Evolutionary conservation across 441 rosid genomes (phyloP), one percentile per base, ranked within the genome.

Genomic region (Euphorbia schlechtendalii): DNA sequence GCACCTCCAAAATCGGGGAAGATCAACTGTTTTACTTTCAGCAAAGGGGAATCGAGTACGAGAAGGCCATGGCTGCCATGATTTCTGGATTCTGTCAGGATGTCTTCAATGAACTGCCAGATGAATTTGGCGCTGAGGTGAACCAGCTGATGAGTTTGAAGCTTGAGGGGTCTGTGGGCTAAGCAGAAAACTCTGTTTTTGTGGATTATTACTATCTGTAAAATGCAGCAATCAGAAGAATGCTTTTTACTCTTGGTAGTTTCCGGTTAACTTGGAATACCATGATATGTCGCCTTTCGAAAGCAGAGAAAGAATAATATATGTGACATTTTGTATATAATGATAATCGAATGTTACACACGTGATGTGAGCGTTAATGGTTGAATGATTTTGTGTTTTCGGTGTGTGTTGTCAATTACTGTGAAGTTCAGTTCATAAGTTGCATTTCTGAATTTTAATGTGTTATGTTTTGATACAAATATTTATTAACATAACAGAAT

Each of bases 31-130:
- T 94, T 81, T 94, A 88, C 86, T 94, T 94, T 71, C 99, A 89
- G 74, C 99, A 94, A 63, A 87, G 97, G 73, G 96, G 97, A 34
- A 81, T 94, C 0, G 97, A 89, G 74, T 86, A 84, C 0, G 96
- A 94, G 88, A 94, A 78, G 73, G 99, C 97, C 12, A 86, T 94
- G 96, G 97, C 97, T 0, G 99, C 97, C 9, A 94, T 89, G 96
- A 86, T 94, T 59, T 90, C 96, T 15, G 97, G 99, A 40, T 94
- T 89, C 69, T 94, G 97, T 82, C 83, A 76, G 9, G 96, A 88
- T 32, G 94, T 94, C 0, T 90, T 90, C 86, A 90, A 90, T 27
- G 92, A 94, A 77, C 78, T 94, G 25, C 99, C 97, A 10, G 95
- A 90, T 43, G 97, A 94, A 74, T 90, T 90, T 34, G 89, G 97